These are phyloP conservation scores for Anthracocystis walkeri DNA, from an alignment of 1,284 basidiomycete species.

Conservation along the genomic window DNA sequence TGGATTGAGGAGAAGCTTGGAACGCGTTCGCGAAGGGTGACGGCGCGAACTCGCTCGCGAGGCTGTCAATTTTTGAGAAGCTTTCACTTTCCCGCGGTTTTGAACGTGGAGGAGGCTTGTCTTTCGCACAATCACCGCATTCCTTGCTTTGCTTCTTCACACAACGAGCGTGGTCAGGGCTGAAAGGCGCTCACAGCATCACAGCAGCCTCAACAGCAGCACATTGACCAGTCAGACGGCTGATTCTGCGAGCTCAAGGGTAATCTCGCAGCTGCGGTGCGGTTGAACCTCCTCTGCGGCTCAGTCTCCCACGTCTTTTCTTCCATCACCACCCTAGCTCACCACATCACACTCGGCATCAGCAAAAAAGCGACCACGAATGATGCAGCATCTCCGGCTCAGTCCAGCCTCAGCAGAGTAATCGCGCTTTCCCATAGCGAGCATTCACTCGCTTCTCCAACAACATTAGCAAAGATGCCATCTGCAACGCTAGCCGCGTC, in stretches of 20 bases:
- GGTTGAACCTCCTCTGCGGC: slow-evolving; percentile 1
- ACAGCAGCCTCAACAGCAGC: neutral
- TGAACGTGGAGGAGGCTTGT: slow-evolving; percentile 2
- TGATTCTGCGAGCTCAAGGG: no score
- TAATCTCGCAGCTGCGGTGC: neutral
- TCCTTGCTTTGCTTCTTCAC: slow-evolving; percentile 1
- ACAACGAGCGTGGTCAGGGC: neutral
- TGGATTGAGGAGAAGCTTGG: neutral
- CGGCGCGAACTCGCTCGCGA: neutral
- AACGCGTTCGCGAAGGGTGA: neutral
- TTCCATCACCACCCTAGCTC: neutral
- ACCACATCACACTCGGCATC: neutral
- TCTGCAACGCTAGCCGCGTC: slow-evolving; percentile 11
- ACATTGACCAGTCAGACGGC: neutral
- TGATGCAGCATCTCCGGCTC: neutral
- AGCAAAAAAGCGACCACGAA: neutral
- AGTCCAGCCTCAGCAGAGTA: neutral
- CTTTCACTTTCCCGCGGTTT: neutral
- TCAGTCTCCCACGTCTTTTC: neutral
- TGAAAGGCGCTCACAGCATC: no score
- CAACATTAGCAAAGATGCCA: slow-evolving; percentile 11
- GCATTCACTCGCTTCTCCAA: no score
- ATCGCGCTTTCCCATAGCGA: neutral
- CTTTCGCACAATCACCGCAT: neutral
- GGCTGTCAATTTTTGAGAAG: slow-evolving; percentile 9